These are phyloP conservation scores for Cryptococcus maquisensis DNA, from an alignment of 1,284 basidiomycete species.

Conservation along the genomic window DNA sequence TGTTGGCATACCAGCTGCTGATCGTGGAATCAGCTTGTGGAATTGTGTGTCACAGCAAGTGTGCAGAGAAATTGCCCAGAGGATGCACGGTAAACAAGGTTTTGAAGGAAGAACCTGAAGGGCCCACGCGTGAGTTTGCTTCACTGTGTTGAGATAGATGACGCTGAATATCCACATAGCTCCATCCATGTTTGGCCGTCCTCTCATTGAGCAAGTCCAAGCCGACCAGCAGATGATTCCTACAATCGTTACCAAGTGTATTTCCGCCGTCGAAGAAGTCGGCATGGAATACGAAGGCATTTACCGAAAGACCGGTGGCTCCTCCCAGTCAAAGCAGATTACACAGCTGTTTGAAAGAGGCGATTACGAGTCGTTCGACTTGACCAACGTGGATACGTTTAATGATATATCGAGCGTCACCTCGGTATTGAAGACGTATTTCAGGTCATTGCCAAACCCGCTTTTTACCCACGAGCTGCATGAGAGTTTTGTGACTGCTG, in stretches of 20 bases:
- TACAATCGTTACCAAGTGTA: slow-evolving; percentile 90
- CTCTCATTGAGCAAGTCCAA: slow-evolving; percentile 74
- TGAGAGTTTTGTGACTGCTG: slow-evolving; percentile 77
- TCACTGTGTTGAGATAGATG: not conserved
- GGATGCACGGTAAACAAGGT: slow-evolving; percentile 40
- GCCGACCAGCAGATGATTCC: slow-evolving; percentile 73
- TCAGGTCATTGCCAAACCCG: slow-evolving; percentile 84
- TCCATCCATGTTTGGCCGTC: slow-evolving; percentile 86
- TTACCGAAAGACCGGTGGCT: slow-evolving; percentile 94
- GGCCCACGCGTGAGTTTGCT: slow-evolving; percentile 55
- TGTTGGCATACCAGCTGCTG: no score
- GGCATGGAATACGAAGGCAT: slow-evolving; percentile 69
- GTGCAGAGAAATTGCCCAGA: slow-evolving; percentile 46
- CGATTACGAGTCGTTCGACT: slow-evolving; percentile 80
- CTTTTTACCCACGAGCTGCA: slow-evolving; percentile 87
- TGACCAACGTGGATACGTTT: slow-evolving; percentile 76
- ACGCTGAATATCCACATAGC: slow-evolving; percentile 49
- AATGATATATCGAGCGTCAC: slow-evolving; percentile 97
- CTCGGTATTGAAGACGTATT: slow-evolving; percentile 94
- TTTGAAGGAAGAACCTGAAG: slow-evolving; percentile 22
- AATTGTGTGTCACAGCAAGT: slow-evolving; percentile 51
- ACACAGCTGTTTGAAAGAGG: slow-evolving; percentile 92
- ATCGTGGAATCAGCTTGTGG: slow-evolving; percentile 46
- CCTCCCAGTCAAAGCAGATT: slow-evolving; percentile 85
- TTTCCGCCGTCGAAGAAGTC: slow-evolving; percentile 78